phyloP scores from a whole-genome alignment of 75 land plant genomes.

The Cupressus sempervirens region DNA sequence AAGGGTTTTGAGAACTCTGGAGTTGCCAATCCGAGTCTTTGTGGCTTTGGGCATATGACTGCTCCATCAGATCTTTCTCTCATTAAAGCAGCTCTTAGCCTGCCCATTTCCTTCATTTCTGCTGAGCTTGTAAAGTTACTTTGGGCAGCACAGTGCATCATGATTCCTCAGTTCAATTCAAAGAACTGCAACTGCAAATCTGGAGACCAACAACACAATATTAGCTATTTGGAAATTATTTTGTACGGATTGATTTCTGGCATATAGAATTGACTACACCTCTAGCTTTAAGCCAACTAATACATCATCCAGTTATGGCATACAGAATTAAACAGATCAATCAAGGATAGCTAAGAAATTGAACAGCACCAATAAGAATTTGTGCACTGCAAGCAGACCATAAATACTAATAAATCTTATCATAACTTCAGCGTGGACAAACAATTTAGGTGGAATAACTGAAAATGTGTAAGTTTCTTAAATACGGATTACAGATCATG shows the following conservation, averaged over 20 bases:
- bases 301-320: background rate
- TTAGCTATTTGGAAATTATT: background rate
- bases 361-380: background rate
- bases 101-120: conserved; percentile 13
- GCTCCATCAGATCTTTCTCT: conserved; percentile 7
- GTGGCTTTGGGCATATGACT: conserved; percentile 7
- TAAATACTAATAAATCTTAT: background rate
- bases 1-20: background rate
- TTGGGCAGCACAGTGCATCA: conserved; percentile 5
- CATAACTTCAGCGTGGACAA: background rate
- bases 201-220: background rate
- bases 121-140: background rate
- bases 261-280: background rate
- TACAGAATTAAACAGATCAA: background rate
- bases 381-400: background rate
- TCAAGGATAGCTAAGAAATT: background rate
- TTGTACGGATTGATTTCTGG: background rate
- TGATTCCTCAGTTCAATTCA: background rate
- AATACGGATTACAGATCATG: background rate
- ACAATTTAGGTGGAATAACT: too few species aligned
- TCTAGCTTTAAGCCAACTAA: background rate
- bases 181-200: background rate
- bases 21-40: background rate
- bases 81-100: conserved; percentile 3
- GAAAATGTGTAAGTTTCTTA: background rate